Evolutionary conservation across 2,329 filamentous ascomycete genomes (phyloP), one percentile per base, ranked within the genome.

Genomic region (Paracoccidioides lutzii): DNA sequence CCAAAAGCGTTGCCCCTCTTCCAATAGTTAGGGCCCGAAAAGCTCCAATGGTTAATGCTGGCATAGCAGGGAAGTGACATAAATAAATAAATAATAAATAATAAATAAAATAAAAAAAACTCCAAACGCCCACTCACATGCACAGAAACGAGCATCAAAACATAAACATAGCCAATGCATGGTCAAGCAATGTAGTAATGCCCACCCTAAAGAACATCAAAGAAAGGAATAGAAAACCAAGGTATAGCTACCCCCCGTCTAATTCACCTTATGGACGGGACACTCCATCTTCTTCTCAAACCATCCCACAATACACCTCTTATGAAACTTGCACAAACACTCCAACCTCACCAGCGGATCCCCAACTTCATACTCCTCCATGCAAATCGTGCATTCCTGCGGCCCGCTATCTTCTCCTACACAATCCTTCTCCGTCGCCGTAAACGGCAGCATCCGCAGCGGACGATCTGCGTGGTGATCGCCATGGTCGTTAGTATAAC

Each of bases 241-340:
- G 42, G 41, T 40, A 45, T 43, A 32, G 22, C 37, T 15, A 35
- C 46, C 22, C 28, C 35, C 55, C 40, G 48, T 44, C 43, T 62
- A 65, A 45, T 62, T 63, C 6, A 69, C 61, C 61, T 81, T 80
- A 69, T 84, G 81, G 56, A 82, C 81, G 2, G 81, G 81, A 66
- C 81, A 84, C 75, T 64, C 81, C 72, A 62, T 72, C 67, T 64
- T 81, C 72, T 69, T 78, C 54, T 76, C 75, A 72, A 81, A 82
- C 81, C 81, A 84, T 55, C 76, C 72, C 52, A 77, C 70, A 56
- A 84, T 83, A 63, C 81, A 84, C 50, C 67, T 67, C 66, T 78
- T 75, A 65, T 84, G 81, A 59, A 84, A 84, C 61, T 82, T 82
- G 70, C 81, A 84, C 59, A 81, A 70, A 63, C 81, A 84, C 61